Base-by-base conservation (phyloP, 108 stramenopile genomes). In the Skeletonema menzelii region DNA sequence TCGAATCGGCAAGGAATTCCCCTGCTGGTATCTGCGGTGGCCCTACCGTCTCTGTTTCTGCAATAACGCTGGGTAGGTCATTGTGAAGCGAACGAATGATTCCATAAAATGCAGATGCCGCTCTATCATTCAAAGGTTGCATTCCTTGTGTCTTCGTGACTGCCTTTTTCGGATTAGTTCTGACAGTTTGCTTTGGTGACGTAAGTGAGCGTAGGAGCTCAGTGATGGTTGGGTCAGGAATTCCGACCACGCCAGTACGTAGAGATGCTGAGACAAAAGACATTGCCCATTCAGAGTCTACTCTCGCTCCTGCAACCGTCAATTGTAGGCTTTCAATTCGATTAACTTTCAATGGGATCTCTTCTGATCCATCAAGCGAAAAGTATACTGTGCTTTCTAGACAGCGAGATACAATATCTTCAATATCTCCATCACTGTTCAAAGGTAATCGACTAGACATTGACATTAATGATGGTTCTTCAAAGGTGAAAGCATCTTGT, bases 61-160 rank as follows among this genome's bases (percentile, higher is more conserved):
- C 49, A 65, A 64, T 60, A 31, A 92, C 38, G 6, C 63, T 63
- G 10, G 63, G 59, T 13, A 76, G 57, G 31, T 89, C 79, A 19
- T 67, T 31, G 42, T 84, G 86, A 8, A 92, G 79, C 5, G 74
- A 73, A 20, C 76, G 53, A 67, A 92, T 74, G 69, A 88, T 81
- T 42, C 82, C 83, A 62, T 88, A 92, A 17, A 80, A 71, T 13
- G 80, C 76, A 26, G 74, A 73, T 11, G 88, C 91, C 10, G 87
- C 86, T 37, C 42, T n/a, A 56, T 92, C 80, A 27, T 61, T 59
- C 56, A 81, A 56, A 24, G 60, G 28, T 40, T 67, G 78, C 66
- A 79, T 68, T 34, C 46, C 70, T 53, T 8, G 15, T 53, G 49
- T 6, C 37, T 37, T 8, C 20, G 28, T n/a, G 31, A 26, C 5